Percentiles rank a stretch among this genome's conserved stretches.
These are phyloP conservation scores for Penicillium samsonianum DNA, from an alignment of 495 filamentous ascomycete species.

Conservation along the genomic window DNA sequence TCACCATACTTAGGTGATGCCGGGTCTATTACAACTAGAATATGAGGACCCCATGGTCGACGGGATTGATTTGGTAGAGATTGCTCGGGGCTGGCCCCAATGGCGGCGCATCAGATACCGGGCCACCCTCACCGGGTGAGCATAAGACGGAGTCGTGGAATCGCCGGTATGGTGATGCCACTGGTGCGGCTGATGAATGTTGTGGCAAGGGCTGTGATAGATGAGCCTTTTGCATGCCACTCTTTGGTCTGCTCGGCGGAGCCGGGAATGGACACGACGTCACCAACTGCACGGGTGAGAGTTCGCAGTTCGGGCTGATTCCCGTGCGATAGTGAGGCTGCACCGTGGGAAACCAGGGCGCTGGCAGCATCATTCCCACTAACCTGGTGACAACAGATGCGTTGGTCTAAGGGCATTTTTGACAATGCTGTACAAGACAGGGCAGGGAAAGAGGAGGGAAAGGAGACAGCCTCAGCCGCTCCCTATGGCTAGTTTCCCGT, in stretches of 20 bases:
- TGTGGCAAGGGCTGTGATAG: conserved; percentile 39
- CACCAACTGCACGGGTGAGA: too few relatives aligned
- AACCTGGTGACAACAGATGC: too few relatives aligned
- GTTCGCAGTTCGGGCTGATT: too few relatives aligned
- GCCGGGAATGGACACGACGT: too few relatives aligned
- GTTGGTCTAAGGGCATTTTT: too few relatives aligned
- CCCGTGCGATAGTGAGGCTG: too few relatives aligned
- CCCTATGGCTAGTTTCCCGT: not conserved
- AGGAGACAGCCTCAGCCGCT: conserved; percentile 14
- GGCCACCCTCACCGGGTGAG: conserved; percentile 40
- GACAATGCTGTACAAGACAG: too few relatives aligned
- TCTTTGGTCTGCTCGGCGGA: conserved; percentile 46
- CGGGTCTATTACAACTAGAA: too few relatives aligned
- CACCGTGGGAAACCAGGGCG: too few relatives aligned
- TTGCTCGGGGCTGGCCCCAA: conserved; percentile 36
- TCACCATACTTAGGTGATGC: too few relatives aligned
- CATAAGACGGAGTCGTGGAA: conserved; percentile 46
- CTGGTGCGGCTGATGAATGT: conserved; percentile 26
- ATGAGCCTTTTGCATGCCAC: conserved; percentile 48
- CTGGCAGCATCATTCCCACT: conserved; percentile 32
- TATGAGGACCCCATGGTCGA: conserved; percentile 43
- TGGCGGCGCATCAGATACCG: conserved; percentile 36
- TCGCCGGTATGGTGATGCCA: conserved; percentile 38
- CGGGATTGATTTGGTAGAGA: conserved; percentile 45
- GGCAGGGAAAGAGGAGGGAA: conserved; percentile 3